Evolutionary conservation across 2,329 filamentous ascomycete genomes (phyloP).

Genomic region (Ploettnerulaceae sp.): DNA sequence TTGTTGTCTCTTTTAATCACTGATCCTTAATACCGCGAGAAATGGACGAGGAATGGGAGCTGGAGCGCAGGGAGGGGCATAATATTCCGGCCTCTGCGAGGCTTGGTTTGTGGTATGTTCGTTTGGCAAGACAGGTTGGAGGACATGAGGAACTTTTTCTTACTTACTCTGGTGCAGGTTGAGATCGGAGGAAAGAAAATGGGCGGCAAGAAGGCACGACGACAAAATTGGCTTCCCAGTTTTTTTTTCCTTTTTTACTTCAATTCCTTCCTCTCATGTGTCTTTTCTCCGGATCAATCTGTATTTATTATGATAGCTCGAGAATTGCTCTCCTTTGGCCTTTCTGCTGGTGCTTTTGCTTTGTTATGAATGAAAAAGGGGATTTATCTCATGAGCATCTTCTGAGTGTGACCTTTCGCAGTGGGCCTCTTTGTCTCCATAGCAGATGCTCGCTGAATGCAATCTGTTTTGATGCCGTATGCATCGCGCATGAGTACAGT

Average conservation of each 20-base stretch:
- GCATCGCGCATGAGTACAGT: too few species aligned
- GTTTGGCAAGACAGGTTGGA: conserved; percentile 16
- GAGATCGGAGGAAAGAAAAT: conserved; percentile 1
- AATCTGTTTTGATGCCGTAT: too few species aligned
- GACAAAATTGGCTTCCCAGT: conserved; percentile 23
- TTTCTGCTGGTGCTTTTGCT: conserved; percentile 21
- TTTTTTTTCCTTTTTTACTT: conserved; percentile 14
- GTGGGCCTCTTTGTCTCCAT: too few species aligned
- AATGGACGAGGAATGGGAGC: conserved; percentile 17
- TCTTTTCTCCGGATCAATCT: conserved; percentile 27
- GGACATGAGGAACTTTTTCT: conserved; percentile 29
- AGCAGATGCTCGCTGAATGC: too few species aligned
- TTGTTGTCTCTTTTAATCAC: conserved; percentile 34
- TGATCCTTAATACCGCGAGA: conserved; percentile 32
- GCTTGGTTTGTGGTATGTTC: conserved; percentile 23
- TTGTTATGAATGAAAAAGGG: conserved; percentile 31
- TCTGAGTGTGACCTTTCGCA: too few species aligned
- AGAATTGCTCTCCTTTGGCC: conserved; percentile 28
- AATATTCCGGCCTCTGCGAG: conserved; percentile 31
- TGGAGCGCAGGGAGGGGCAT: conserved; percentile 25
- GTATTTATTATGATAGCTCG: conserved; percentile 34
- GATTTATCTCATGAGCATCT: conserved; percentile 26
- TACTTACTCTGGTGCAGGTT: conserved; percentile 11
- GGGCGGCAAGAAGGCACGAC: conserved; percentile 14
- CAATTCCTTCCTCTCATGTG: conserved; percentile 13